phyloP scores from a whole-genome alignment of 2,329 filamentous ascomycete genomes.

The Acephala macrosclerotiorum region DNA sequence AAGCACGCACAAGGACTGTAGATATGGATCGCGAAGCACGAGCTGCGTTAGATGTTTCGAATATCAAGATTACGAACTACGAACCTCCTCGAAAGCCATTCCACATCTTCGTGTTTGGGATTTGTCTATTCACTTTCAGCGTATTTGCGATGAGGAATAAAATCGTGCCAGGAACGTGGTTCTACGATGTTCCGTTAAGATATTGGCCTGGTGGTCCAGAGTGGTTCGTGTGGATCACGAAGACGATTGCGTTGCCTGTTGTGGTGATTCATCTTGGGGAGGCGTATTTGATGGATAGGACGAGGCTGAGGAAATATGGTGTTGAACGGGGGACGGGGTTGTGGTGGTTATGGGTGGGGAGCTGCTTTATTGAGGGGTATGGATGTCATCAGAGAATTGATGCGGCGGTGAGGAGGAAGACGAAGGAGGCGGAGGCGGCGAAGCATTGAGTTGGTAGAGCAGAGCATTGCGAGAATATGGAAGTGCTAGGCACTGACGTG shows the following conservation, averaged over 20 bases:
- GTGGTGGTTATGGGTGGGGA: conserved; percentile 63
- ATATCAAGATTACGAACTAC: conserved; percentile 51
- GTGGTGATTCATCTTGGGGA: conserved; percentile 72
- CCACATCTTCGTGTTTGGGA: conserved; percentile 61
- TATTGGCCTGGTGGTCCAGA: conserved; percentile 64
- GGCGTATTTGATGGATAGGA: conserved; percentile 58
- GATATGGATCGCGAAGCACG: conserved; percentile 73
- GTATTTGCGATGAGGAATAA: conserved; percentile 57
- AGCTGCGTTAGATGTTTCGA: conserved; percentile 62
- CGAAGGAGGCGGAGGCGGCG: conserved; percentile 49
- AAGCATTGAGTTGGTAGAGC: conserved; percentile 48
- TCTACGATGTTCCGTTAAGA: conserved; percentile 57
- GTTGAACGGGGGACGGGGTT: conserved; percentile 51
- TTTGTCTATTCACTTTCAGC: conserved; percentile 62
- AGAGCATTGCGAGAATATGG: not conserved
- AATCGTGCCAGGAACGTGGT: conserved; percentile 58
- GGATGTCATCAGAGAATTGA: conserved; percentile 60
- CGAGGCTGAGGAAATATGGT: conserved; percentile 55
- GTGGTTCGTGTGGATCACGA: conserved; percentile 66
- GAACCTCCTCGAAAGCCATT: conserved; percentile 39
- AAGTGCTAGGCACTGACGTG: too few relatives aligned
- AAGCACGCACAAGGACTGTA: conserved; percentile 74
- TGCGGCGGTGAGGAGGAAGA: conserved; percentile 52
- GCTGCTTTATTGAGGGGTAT: conserved; percentile 62
- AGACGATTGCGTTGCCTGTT: conserved; percentile 64